These are phyloP conservation scores for Tilletiaria anomala DNA, from an alignment of 1,284 basidiomycete genomes.

Conservation along the genomic window DNA sequence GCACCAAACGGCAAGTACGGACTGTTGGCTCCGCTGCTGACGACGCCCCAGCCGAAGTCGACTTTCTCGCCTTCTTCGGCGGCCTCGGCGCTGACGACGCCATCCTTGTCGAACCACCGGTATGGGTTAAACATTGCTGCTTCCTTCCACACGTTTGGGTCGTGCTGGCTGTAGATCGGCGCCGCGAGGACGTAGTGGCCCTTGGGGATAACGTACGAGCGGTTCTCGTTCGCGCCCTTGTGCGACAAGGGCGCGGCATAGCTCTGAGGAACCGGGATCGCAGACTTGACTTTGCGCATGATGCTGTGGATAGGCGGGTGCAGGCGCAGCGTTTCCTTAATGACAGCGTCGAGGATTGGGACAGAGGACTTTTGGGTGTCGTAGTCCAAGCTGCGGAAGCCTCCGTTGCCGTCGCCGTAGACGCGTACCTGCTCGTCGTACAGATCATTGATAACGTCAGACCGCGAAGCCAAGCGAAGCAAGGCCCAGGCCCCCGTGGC, in stretches of 20 bases:
- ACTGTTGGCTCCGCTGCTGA: conserved; percentile 44
- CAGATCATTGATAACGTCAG: conserved; percentile 49
- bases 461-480: conserved; percentile 68
- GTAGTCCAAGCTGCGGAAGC: conserved; percentile 63
- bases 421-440: conserved; percentile 77
- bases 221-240: conserved; percentile 2
- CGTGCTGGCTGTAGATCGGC: conserved; percentile 75
- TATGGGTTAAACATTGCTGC: conserved; percentile 54
- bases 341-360: conserved; percentile 71
- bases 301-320: conserved; percentile 41
- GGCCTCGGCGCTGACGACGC: conserved; percentile 52
- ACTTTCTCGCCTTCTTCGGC: conserved; percentile 70
- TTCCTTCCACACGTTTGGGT: conserved; percentile 63
- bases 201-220: conserved; percentile 69
- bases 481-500: conserved; percentile 81
- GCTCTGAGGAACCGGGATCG: conserved; percentile 66
- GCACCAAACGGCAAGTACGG: conserved; percentile 90
- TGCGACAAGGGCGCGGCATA: conserved; percentile 43
- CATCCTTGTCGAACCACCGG: conserved; percentile 54
- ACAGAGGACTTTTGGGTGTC: conserved; percentile 65
- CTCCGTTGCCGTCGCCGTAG: conserved; percentile 49
- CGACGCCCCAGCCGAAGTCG: conserved; percentile 81
- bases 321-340: conserved; percentile 73
- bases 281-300: conserved; percentile 69
- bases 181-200: conserved; percentile 82